phyloP scores from a whole-genome alignment of 768 basidiomycete genomes.

The Lactarius deliciosus region DNA sequence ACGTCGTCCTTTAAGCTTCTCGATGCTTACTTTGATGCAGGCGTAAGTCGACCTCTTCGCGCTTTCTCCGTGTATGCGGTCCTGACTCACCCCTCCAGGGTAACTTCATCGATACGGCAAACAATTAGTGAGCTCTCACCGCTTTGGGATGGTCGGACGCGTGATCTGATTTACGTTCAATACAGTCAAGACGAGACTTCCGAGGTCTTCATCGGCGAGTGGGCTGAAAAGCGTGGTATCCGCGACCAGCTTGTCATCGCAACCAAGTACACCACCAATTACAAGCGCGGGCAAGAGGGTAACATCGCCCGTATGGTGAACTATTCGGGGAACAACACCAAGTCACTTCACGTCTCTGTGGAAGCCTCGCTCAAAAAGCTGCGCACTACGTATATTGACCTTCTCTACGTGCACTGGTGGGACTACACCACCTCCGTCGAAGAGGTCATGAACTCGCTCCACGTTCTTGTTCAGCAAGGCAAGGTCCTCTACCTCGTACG shows the following conservation, averaged over 20 bases:
- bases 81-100: constrained; percentile 46
- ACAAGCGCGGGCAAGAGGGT: constrained; percentile 29
- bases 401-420: constrained; percentile 51
- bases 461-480: constrained; percentile 49
- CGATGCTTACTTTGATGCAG: constrained; percentile 45
- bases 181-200: constrained; percentile 54
- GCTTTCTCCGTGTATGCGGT: constrained; percentile 30
- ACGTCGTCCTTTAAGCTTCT: constrained; percentile 45
- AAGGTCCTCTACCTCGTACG: constrained; percentile 44
- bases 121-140: constrained; percentile 40
- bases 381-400: constrained; percentile 47
- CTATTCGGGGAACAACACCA: constrained; percentile 45
- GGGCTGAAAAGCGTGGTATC: constrained; percentile 45
- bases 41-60: constrained; percentile 42
- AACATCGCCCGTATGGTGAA: constrained; percentile 33
- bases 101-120: constrained; percentile 52
- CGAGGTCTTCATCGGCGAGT: constrained; percentile 54
- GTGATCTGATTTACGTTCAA: not conserved
- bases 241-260: constrained; percentile 52
- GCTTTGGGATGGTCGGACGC: not conserved
- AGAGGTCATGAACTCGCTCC: constrained; percentile 56
- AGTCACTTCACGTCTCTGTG: constrained; percentile 42
- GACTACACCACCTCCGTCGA: constrained; percentile 52
- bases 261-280: constrained; percentile 36
- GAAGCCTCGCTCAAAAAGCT: constrained; percentile 48